Evolutionary conservation across 148 eudicot species (phyloP).

Genomic region (Nepenthes mirabilis): DNA sequence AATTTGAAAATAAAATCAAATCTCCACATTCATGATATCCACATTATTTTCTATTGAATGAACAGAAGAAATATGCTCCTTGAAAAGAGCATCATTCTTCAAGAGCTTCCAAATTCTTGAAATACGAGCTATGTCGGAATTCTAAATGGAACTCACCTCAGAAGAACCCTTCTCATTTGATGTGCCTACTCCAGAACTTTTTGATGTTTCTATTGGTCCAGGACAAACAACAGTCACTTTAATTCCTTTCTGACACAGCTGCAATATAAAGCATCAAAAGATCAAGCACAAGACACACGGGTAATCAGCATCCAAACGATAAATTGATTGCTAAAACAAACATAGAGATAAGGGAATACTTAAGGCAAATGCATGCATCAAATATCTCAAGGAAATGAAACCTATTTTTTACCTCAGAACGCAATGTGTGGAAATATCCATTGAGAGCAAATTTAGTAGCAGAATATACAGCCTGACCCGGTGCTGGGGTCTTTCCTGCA

Average conservation of each 20-base stretch:
- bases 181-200: slow-evolving; percentile 32
- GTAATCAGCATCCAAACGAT: background rate
- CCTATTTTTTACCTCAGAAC: slow-evolving; percentile 63
- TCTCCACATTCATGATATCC: no score
- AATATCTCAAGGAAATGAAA: background rate
- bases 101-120: background rate
- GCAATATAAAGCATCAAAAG: slow-evolving; percentile 13
- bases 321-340: background rate
- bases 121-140: background rate
- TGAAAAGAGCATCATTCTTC: no score
- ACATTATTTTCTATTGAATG: no score
- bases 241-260: slow-evolving; percentile 78
- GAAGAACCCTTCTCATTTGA: slow-evolving; percentile 21
- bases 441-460: slow-evolving; percentile 83
- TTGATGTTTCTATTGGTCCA: slow-evolving; percentile 71
- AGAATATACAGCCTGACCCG: slow-evolving; percentile 91
- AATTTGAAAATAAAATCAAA: no score
- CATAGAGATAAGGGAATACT: no score
- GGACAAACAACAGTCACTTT: slow-evolving; percentile 93
- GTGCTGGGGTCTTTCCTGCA: slow-evolving; percentile 90
- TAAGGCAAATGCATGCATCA: no score
- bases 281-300: slow-evolving; percentile 1
- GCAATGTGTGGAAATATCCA: slow-evolving; percentile 86
- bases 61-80: no score
- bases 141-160: slow-evolving; percentile 34